Base-by-base conservation (phyloP, 2,329 filamentous ascomycete genomes). In the Lasiodiplodia gonubiensis region DNA sequence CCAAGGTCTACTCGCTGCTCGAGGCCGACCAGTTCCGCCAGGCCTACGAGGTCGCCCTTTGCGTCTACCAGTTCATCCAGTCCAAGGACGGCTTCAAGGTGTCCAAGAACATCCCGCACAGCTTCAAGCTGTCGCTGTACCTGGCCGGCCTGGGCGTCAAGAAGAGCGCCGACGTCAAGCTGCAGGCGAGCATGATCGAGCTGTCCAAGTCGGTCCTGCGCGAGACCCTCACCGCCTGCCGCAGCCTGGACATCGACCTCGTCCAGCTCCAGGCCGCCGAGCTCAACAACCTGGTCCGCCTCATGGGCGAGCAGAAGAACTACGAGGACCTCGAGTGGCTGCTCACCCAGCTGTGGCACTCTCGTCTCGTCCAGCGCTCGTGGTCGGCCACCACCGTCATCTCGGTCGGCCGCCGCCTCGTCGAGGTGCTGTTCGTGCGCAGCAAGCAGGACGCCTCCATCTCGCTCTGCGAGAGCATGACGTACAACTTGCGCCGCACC, bases 401-500 rank as follows among this genome's bases (percentile, higher is more conserved):
- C 67, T 80, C 80, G 71, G 83, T 86, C 33, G 85, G 84, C n/a
- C 82, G 82, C 51, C 80, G 82, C 14, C 82, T 86, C 59, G 83
- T 86, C 60, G 81, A 83, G 72, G 83, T 83, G 1, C 83, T 83
- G 59, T 86, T 84, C 76, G 80, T 83, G 51, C 80, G 82, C 37
- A 81, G 81, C 49, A 76, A 81, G 54, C 79, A 81, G 53, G 75
- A 80, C 69, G 76, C 76, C 25, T 75, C 75, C 6, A 75, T 77
- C 60, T 72, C 72, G 12, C 81, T 86, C 2, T 83, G 81, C 73
- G 84, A 85, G 71, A 83, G 85, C 72, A 85, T 86, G 67, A 82
- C 82, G 48, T 86, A 86, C 78, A 86, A 86, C 72, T 78, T 86
- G 69, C 82, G 83, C 12, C 83, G 85, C 25, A 83, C 84, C 6